These are phyloP conservation scores for Castanospermum australe DNA, from an alignment of 306 rosid genomes.

Conservation along the genomic window DNA sequence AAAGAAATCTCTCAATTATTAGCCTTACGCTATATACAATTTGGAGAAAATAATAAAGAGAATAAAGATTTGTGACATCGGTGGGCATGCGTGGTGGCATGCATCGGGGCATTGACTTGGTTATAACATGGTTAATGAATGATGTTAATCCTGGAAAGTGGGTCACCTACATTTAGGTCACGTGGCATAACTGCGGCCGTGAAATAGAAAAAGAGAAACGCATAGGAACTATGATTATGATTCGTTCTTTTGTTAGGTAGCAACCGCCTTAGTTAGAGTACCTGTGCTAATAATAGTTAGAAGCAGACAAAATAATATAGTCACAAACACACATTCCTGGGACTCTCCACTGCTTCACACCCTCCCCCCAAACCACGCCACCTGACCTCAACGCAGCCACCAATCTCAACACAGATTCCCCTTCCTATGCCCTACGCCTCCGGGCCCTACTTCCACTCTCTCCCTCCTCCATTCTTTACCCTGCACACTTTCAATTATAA, in stretches of 20 bases:
- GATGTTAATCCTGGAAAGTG: no score
- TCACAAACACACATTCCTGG: neutral
- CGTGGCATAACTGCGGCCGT: slow-evolving; percentile 21
- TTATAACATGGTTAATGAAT: no score
- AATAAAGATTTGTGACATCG: neutral
- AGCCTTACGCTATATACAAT: no score
- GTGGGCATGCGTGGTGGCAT: neutral
- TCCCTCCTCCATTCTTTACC: no score
- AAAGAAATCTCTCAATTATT: no score
- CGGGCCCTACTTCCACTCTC: no score
- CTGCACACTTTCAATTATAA: no score
- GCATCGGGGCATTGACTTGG: neutral
- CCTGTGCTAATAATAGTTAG: slow-evolving; percentile 3
- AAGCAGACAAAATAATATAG: neutral
- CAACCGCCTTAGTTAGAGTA: neutral
- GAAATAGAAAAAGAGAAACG: neutral
- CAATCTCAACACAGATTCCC: neutral
- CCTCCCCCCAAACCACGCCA: neutral
- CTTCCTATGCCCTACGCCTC: no score
- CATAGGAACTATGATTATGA: no score
- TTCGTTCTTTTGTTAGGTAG: neutral
- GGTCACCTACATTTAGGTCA: neutral
- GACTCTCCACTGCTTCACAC: no score
- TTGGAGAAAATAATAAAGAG: neutral
- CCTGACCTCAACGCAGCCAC: neutral